Evolutionary conservation across 176 grass and related monocot genomes (phyloP).

Genomic region (Secale cereale): DNA sequence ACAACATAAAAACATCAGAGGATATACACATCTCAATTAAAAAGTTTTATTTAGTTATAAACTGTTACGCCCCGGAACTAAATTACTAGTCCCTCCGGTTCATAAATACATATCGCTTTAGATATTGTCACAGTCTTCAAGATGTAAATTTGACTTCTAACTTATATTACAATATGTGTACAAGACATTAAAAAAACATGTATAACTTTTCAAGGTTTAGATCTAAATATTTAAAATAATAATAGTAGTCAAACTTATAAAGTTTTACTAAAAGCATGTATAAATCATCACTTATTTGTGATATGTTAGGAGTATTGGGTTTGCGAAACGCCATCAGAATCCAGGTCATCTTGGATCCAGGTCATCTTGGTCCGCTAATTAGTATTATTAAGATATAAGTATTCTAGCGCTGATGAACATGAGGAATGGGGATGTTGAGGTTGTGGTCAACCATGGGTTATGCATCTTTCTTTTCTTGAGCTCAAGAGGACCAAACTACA

Average conservation of each 20-base stretch:
- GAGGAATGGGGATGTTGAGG: constrained; percentile 45
- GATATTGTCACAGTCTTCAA: not conserved
- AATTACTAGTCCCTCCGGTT: not conserved
- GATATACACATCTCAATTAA: too few relatives aligned
- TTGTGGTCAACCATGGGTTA: constrained; percentile 37
- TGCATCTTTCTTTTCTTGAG: constrained; percentile 29
- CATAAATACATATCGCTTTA: not conserved
- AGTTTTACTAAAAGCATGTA: too few relatives aligned
- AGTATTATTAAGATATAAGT: constrained; percentile 23
- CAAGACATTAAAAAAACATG: too few relatives aligned
- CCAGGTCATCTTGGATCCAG: constrained; percentile 8
- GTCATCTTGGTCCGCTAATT: not conserved
- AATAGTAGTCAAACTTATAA: too few relatives aligned
- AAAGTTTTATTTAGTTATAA: too few relatives aligned
- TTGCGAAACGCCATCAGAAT: not conserved
- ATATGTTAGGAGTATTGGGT: not conserved
- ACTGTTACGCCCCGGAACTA: not conserved
- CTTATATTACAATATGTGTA: too few relatives aligned
- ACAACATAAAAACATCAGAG: too few relatives aligned
- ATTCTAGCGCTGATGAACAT: constrained; percentile 12
- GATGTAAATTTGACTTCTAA: not conserved
- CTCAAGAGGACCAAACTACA: constrained; percentile 51
- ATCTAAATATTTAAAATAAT: too few relatives aligned
- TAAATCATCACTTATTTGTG: not conserved
- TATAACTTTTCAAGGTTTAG: too few relatives aligned